phyloP scores from a whole-genome alignment of 208 protist species.

The Strigomonas galati region DNA sequence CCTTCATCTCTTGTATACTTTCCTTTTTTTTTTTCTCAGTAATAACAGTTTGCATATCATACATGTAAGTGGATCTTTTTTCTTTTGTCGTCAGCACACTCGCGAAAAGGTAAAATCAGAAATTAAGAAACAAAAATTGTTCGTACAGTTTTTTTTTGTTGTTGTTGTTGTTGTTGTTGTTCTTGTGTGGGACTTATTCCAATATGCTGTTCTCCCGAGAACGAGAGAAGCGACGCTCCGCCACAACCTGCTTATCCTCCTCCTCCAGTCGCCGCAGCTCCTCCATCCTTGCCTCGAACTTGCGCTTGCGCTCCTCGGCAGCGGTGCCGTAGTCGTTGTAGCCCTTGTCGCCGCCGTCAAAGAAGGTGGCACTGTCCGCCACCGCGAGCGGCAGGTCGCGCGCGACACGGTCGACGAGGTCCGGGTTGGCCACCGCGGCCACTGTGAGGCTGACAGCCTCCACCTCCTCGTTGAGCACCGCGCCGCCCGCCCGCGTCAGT shows the following conservation, averaged over 20 bases:
- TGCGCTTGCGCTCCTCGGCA: slow-evolving; percentile 1
- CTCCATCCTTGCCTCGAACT: neutral
- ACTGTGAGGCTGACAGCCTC: slow-evolving; percentile 33
- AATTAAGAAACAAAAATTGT: neutral
- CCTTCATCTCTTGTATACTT: neutral
- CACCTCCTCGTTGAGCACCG: slow-evolving; percentile 9
- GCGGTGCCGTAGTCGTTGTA: slow-evolving; percentile 18
- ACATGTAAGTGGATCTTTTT: neutral
- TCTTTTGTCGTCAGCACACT: neutral
- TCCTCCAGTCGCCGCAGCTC: slow-evolving; percentile 6
- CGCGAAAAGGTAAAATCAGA: neutral
- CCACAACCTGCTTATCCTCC: neutral
- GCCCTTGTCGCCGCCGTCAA: slow-evolving; percentile 7
- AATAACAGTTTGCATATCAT: neutral
- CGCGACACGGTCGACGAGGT: slow-evolving; percentile 34
- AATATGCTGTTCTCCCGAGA: slow-evolving; percentile 4
- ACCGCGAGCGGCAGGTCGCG: slow-evolving; percentile 12
- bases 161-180: neutral
- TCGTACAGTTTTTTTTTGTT: slow-evolving; percentile 9
- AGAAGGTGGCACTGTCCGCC: slow-evolving; percentile 14
- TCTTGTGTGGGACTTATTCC: neutral
- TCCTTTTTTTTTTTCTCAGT: neutral
- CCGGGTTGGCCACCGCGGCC: slow-evolving; percentile 47
- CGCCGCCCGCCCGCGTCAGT: slow-evolving; percentile 12
- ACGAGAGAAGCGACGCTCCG: neutral